Conservation (phyloP, 2,329 filamentous ascomycete species). For the Fusarium nurragi region DNA sequence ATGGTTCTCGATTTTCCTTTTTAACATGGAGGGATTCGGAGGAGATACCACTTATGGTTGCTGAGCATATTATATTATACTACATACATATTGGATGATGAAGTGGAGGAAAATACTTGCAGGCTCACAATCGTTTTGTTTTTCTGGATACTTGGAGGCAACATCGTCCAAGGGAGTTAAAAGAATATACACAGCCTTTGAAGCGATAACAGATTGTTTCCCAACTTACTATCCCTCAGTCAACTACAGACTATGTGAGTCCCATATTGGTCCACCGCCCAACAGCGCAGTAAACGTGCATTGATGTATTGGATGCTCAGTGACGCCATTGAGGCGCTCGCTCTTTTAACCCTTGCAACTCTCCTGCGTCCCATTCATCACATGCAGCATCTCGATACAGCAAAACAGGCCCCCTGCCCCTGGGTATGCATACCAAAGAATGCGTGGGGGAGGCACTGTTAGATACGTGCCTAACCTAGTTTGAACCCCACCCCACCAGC, state of each 20-base stretch:
- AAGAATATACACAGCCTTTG: constrained; percentile 14
- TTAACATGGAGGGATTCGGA: constrained; percentile 28
- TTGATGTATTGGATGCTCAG: background rate
- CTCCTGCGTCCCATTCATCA: constrained; percentile 18
- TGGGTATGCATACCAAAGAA: constrained; percentile 3
- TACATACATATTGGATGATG: constrained; percentile 30
- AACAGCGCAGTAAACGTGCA: background rate
- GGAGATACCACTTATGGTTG: constrained; percentile 39
- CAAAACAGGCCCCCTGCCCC: constrained; percentile 5
- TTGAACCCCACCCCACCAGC: background rate
- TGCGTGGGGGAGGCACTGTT: constrained; percentile 6
- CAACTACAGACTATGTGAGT: too few relatives aligned
- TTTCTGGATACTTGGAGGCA: constrained; percentile 24
- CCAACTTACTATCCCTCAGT: too few relatives aligned
- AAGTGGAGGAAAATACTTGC: constrained; percentile 19
- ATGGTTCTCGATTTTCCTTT: constrained; percentile 29
- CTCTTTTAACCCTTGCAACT: background rate
- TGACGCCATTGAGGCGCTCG: constrained; percentile 16
- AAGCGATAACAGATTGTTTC: background rate
- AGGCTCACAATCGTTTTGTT: constrained; percentile 30
- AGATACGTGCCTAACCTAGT: background rate
- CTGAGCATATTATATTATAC: constrained; percentile 32
- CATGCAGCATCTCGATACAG: constrained; percentile 21
- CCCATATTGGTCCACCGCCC: too few relatives aligned
- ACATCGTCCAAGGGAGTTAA: background rate